Percentiles rank a stretch among this genome's conserved stretches.
Conservation (phyloP, 2,329 filamentous ascomycete species). For the Ustilaginoidea virens region DNA sequence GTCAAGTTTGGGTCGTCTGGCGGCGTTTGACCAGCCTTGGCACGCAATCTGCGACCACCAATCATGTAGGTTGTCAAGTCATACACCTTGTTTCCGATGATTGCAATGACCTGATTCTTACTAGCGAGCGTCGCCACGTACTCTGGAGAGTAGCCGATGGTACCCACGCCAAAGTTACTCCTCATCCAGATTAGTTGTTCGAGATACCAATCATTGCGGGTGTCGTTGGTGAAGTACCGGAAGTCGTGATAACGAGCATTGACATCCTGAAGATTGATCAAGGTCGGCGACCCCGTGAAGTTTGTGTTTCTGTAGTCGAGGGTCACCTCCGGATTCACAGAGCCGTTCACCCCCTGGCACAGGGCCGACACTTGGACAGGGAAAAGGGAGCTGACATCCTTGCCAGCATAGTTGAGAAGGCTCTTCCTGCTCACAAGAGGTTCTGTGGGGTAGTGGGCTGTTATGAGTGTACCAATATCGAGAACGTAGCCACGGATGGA, state of each 20-base stretch:
- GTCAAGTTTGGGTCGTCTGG: conserved; percentile 35
- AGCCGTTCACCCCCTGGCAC: conserved; percentile 60
- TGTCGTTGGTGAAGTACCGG: conserved; percentile 67
- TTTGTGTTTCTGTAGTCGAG: conserved; percentile 75
- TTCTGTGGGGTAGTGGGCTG: conserved; percentile 52
- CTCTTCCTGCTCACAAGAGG: conserved; percentile 38
- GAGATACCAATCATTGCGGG: conserved; percentile 78
- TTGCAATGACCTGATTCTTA: conserved; percentile 54
- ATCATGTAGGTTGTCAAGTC: conserved; percentile 73
- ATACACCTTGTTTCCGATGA: conserved; percentile 67
- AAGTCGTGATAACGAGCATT: conserved; percentile 89
- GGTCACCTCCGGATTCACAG: conserved; percentile 54
- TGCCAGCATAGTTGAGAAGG: conserved; percentile 68
- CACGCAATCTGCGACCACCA: conserved; percentile 54
- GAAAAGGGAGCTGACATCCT: conserved; percentile 79
- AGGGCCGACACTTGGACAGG: conserved; percentile 88
- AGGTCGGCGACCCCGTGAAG: conserved; percentile 47
- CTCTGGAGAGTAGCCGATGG: conserved; percentile 64
- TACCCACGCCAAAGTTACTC: conserved; percentile 69
- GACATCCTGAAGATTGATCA: conserved; percentile 50
- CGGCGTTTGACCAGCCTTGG: conserved; percentile 33
- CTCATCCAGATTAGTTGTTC: conserved; percentile 74
- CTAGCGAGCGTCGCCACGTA: conserved; percentile 58
- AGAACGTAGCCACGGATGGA: conserved; percentile 85
- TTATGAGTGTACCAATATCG: conserved; percentile 58